Base-by-base conservation (phyloP, 441 rosid species). In the Euphorbia celastroides region DNA sequence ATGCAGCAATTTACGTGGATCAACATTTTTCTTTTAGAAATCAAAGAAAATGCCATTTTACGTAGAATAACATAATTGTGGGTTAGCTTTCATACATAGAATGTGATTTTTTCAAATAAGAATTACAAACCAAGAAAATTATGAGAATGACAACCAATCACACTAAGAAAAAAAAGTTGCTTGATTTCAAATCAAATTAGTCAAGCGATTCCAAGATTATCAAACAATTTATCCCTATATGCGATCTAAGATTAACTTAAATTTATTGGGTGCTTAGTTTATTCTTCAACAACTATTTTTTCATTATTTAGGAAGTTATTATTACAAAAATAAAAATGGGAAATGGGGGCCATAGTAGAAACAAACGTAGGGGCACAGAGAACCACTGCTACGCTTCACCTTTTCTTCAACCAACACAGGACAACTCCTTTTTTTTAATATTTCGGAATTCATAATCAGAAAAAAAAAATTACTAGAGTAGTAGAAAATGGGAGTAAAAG, bases 281-380 rank as follows among this genome's bases (percentile, higher is more conserved):
- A n/a, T n/a, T n/a, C n/a, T n/a, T n/a, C n/a, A n/a, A n/a, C n/a
- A n/a, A n/a, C n/a, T n/a, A n/a, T n/a, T n/a, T n/a, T n/a, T n/a
- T n/a, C n/a, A n/a, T n/a, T n/a, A n/a, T n/a, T n/a, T n/a, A n/a
- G n/a, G n/a, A n/a, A n/a, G n/a, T n/a, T n/a, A n/a, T n/a, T n/a
- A n/a, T n/a, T n/a, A n/a, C 62, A 2, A 12, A 38, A 13, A 17
- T 17, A 5, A 41, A 20, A 36, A 76, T 44, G 34, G 28, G 36
- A 23, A 72, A 61, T 31, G 32, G 79, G 78, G 62, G 61, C 60
- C 67, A 44, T 34, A 65, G 50, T 67, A 57, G 41, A 58, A 69
- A 71, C 76, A 75, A 72, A 50, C 64, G 74, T 68, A 66, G 75
- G 76, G 73, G 77, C 77, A 62, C 74, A 73, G 77, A 76, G 30